Conservation (phyloP, 371 early-diverging fungal species). For the Cokeromyces recurvatus region DNA sequence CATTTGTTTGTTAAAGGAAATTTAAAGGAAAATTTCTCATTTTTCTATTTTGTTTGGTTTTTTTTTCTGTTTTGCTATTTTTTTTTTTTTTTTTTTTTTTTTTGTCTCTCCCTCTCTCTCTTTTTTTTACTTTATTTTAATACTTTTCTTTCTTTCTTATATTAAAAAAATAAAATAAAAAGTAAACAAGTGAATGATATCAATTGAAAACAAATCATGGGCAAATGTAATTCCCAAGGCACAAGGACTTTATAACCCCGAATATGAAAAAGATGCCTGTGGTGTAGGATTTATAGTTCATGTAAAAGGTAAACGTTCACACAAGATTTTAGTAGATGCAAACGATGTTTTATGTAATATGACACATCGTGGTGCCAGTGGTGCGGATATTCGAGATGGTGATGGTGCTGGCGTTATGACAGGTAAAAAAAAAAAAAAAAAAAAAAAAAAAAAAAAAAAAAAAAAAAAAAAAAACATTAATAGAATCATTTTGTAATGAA, state of each 20-base stretch:
- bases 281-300: constrained; percentile 96
- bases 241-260: constrained; percentile 89
- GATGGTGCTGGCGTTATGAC: constrained; percentile 93
- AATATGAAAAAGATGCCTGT: constrained; percentile 90
- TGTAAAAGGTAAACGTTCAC: constrained; percentile 77
- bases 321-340: constrained; percentile 87
- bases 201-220: constrained; percentile 57
- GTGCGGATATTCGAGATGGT: constrained; percentile 88
- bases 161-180: too few relatives aligned
- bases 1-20: too few relatives aligned
- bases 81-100: too few relatives aligned
- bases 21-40: too few relatives aligned
- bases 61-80: too few relatives aligned
- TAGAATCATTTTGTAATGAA: background rate
- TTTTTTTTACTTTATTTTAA: too few relatives aligned
- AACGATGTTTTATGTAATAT: constrained; percentile 89
- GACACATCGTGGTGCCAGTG: constrained; percentile 95
- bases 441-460: background rate
- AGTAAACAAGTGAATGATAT: too few relatives aligned
- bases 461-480: too few relatives aligned
- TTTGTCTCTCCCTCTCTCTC: too few relatives aligned
- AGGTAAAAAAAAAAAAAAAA: too few relatives aligned
- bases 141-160: too few relatives aligned
- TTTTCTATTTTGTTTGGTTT: too few relatives aligned
- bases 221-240: constrained; percentile 77